Base-by-base conservation (phyloP, 2,329 filamentous ascomycete species). In the Fusarium falciforme region DNA sequence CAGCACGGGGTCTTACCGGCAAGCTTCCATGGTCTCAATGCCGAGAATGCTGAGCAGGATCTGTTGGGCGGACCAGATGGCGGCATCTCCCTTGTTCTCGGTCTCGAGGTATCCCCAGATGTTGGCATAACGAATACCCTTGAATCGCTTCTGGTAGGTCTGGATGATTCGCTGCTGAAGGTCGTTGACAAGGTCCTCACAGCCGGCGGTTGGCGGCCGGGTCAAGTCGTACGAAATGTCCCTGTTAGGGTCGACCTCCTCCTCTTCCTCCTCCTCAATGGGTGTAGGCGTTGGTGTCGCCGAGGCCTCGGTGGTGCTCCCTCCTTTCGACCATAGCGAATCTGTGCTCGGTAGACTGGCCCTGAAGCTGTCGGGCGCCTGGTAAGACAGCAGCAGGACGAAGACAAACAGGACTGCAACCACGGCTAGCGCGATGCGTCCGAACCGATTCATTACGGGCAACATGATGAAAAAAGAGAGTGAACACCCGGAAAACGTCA, bases 31-130 rank as follows among this genome's bases (percentile, higher is more conserved):
- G 38, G 76, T 78, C 58, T 78, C 75, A 20, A 78, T 78, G 57
- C 76, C 76, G 36, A 78, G 76, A 12, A 76, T 78, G 52, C 70
- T 75, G 35, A 78, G 59, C 22, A 78, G 63, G 25, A 78, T 78
- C 65, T 78, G 76, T 55, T 78, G 76, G 27, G 76, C 76, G n/a
- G 76, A 76, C 76, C 76, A 78, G 40, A 78, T 78, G 49, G 76
- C 76, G 40, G 76, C 76, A 44, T 78, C 76, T 47, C 76, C 76
- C 76, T 78, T 78, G 75, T 78, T 78, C 70, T 77, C 76, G 3
- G 76, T 78, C 67, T 78, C 75, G n/a, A 78, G 76, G 58, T 78
- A 78, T 27, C 76, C 76, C 76, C 76, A 78, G 63, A 78, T 78
- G 71, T 78, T 77, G 67, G 74, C 75, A 25, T 78, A 77, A 31